phyloP scores from a whole-genome alignment of 1,139 yeast species.

The Lodderomyces margitis region DNA sequence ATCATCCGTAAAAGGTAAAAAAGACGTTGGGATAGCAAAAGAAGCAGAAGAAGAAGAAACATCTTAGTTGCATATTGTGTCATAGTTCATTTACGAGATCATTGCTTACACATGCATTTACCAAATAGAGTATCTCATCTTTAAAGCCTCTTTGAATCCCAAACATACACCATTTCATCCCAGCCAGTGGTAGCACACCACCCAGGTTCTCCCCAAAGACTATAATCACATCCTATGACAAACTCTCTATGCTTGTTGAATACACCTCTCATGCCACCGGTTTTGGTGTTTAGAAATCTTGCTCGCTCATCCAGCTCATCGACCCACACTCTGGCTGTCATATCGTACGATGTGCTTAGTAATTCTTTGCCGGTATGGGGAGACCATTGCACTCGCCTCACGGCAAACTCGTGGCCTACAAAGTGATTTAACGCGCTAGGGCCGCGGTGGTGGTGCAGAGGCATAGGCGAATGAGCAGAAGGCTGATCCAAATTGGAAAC shows the following conservation, averaged over 20 bases:
- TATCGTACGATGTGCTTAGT: conserved; percentile 82
- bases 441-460: conserved; percentile 47
- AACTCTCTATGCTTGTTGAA: conserved; percentile 80
- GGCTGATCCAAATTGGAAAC: conserved; percentile 43
- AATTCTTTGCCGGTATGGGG: conserved; percentile 78
- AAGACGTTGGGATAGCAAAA: not conserved
- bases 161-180: conserved; percentile 94
- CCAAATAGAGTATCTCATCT: not conserved
- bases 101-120: not conserved
- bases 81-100: not conserved
- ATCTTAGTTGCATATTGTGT: not conserved
- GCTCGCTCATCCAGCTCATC: conserved; percentile 62
- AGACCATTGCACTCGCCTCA: conserved; percentile 80
- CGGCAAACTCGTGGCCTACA: conserved; percentile 87
- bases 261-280: conserved; percentile 50
- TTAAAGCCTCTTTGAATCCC: conserved; percentile 61
- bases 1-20: no score
- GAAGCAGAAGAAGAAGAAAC: not conserved
- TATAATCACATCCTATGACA: conserved; percentile 94
- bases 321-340: conserved; percentile 86
- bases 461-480: conserved; percentile 36
- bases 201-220: conserved; percentile 95
- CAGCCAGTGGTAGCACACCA: conserved; percentile 95
- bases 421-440: conserved; percentile 77
- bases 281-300: conserved; percentile 37